Evolutionary conservation across 345 rosid genomes (phyloP).

Genomic region (Salix exigua): DNA sequence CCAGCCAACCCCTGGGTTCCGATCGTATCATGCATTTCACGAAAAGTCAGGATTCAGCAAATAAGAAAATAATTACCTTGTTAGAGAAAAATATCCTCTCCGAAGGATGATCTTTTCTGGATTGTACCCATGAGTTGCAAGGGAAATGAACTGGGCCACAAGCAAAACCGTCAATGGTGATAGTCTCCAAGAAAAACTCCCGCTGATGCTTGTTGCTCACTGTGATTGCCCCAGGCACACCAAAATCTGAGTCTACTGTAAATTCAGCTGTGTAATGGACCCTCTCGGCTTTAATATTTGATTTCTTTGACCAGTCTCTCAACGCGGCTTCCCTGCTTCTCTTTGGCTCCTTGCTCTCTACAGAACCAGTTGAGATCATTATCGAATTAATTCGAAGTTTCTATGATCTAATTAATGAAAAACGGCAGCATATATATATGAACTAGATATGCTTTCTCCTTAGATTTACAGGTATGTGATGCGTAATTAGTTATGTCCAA

Average conservation of each 20-base stretch:
- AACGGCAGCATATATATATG: not conserved
- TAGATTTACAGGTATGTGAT: not conserved
- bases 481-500: not conserved
- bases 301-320: conserved; percentile 81
- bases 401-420: not conserved
- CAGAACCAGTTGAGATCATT: not conserved
- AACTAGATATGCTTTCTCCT: not conserved
- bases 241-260: conserved; percentile 62
- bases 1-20: too few species aligned
- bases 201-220: conserved; percentile 81
- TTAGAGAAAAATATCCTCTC: conserved; percentile 81
- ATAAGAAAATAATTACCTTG: conserved; percentile 40
- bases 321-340: conserved; percentile 70
- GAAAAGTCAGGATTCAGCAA: conserved; percentile 5
- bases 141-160: conserved; percentile 84
- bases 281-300: conserved; percentile 65
- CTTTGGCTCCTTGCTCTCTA: conserved; percentile 77
- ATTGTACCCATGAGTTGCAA: conserved; percentile 94
- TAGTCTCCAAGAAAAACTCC: conserved; percentile 84
- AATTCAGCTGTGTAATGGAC: conserved; percentile 90
- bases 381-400: not conserved
- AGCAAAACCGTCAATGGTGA: conserved; percentile 83
- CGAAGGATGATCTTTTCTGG: conserved; percentile 55
- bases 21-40: not conserved
- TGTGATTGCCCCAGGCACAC: conserved; percentile 82